A percentile compares a stretch with the other conserved stretches of the same genome.
These are phyloP conservation scores for Epithele typhae DNA, from an alignment of 768 basidiomycete genomes.

Conservation along the genomic window DNA sequence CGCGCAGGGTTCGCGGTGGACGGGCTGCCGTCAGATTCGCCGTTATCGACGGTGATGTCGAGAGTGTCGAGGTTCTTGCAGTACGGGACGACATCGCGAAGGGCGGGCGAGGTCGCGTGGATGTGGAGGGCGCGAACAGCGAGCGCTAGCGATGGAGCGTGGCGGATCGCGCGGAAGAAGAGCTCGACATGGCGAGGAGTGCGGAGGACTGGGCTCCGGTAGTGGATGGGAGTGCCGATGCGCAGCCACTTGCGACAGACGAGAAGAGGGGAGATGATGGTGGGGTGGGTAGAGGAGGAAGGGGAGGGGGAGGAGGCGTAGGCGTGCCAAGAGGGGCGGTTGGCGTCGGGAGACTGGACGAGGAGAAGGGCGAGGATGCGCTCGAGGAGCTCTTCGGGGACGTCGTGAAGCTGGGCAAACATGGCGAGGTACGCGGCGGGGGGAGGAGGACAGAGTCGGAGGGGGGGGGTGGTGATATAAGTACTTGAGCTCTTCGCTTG, in stretches of 20 bases:
- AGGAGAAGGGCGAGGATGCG: slow-evolving; percentile 37
- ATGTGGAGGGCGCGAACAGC: slow-evolving; percentile 41
- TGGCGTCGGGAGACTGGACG: slow-evolving; percentile 17
- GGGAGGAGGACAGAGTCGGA: not conserved
- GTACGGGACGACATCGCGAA: slow-evolving; percentile 34
- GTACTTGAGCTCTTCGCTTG: slow-evolving; percentile 1
- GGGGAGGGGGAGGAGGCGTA: slow-evolving; percentile 4
- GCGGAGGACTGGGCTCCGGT: slow-evolving; percentile 45
- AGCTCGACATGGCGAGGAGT: slow-evolving; percentile 34
- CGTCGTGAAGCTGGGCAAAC: slow-evolving; percentile 22
- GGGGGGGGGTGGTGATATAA: slow-evolving; percentile 7
- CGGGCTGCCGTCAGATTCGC: slow-evolving; percentile 2
- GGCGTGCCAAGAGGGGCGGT: slow-evolving; percentile 21
- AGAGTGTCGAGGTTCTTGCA: slow-evolving; percentile 33
- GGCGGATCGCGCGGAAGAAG: slow-evolving; percentile 34
- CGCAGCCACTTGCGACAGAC: slow-evolving; percentile 50
- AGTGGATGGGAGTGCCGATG: slow-evolving; percentile 54
- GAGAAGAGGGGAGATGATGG: slow-evolving; percentile 41
- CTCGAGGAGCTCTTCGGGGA: slow-evolving; percentile 43
- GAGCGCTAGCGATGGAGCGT: slow-evolving; percentile 33
- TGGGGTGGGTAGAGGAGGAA: slow-evolving; percentile 7
- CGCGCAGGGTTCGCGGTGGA: not conserved
- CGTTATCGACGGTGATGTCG: slow-evolving; percentile 31
- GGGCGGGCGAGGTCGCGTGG: slow-evolving; percentile 36
- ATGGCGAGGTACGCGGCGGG: slow-evolving; percentile 3